Conservation (phyloP, 257 asterid genomes). For the Gentiana dahurica region DNA sequence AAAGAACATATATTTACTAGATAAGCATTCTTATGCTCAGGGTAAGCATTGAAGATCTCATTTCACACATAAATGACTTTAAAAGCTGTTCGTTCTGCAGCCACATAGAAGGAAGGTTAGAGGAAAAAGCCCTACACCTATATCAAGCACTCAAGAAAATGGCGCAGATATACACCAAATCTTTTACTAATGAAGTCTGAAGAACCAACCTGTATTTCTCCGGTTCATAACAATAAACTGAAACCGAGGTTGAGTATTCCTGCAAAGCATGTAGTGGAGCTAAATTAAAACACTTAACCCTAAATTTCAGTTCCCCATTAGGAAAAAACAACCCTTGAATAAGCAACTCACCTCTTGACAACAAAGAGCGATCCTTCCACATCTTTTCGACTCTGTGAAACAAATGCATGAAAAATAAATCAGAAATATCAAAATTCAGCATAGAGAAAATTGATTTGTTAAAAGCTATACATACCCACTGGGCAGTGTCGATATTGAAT, state of each 20-base stretch:
- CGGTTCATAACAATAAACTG: slow-evolving; percentile 94
- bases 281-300: slow-evolving; percentile 13
- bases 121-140: neutral
- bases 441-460: neutral
- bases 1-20: too few species aligned
- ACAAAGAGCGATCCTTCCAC: slow-evolving; percentile 92
- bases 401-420: neutral
- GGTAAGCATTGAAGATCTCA: too few species aligned
- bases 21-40: too few species aligned
- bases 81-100: too few species aligned
- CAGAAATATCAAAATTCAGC: neutral
- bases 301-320: slow-evolving; percentile 3
- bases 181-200: neutral
- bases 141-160: neutral
- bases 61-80: neutral
- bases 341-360: slow-evolving; percentile 57
- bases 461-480: slow-evolving; percentile 51
- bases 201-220: slow-evolving; percentile 55
- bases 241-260: slow-evolving; percentile 76
- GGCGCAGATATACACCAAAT: neutral
- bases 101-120: too few species aligned
- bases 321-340: slow-evolving; percentile 1
- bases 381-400: slow-evolving; percentile 61
- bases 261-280: slow-evolving; percentile 15
- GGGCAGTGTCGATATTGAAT: slow-evolving; percentile 48